phyloP scores from a whole-genome alignment of 352 stramenopile genomes.

The Lagenidium giganteum region DNA sequence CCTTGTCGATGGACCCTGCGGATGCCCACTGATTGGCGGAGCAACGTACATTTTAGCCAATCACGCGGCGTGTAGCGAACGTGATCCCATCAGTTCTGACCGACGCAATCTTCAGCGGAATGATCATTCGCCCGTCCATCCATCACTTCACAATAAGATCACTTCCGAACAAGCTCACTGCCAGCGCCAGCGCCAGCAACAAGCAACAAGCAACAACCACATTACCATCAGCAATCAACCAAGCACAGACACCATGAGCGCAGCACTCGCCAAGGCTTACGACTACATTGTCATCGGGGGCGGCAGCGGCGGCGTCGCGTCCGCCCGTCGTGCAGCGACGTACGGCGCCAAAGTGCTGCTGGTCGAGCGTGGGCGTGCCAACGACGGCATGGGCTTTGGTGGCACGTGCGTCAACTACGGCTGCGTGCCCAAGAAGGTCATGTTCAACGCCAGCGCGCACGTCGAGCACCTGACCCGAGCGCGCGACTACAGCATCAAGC shows the following conservation, averaged over 20 bases:
- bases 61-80: too few relatives aligned
- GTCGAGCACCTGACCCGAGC: conserved; percentile 69
- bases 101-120: too few relatives aligned
- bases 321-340: conserved; percentile 85
- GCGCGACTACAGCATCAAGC: conserved; percentile 67
- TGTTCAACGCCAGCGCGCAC: conserved; percentile 91
- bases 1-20: too few relatives aligned
- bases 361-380: conserved; percentile 79
- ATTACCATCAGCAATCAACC: conserved; percentile 21
- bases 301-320: conserved; percentile 90
- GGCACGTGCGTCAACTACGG: conserved; percentile 99
- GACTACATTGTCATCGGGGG: conserved; percentile 92
- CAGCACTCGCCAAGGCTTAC: too few relatives aligned
- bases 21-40: too few relatives aligned
- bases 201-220: too few relatives aligned
- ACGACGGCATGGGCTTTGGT: conserved; percentile 70
- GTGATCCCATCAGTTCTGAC: too few relatives aligned
- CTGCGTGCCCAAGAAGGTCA: conserved; percentile 99
- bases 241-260: conserved; percentile 38
- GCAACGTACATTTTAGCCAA: too few relatives aligned
- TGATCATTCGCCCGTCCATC: too few relatives aligned
- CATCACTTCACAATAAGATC: too few relatives aligned
- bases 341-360: conserved; percentile 95
- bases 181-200: too few relatives aligned
- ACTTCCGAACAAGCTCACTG: too few relatives aligned